phyloP scores from a whole-genome alignment of 768 basidiomycete genomes.

The Exidia glandulosa region DNA sequence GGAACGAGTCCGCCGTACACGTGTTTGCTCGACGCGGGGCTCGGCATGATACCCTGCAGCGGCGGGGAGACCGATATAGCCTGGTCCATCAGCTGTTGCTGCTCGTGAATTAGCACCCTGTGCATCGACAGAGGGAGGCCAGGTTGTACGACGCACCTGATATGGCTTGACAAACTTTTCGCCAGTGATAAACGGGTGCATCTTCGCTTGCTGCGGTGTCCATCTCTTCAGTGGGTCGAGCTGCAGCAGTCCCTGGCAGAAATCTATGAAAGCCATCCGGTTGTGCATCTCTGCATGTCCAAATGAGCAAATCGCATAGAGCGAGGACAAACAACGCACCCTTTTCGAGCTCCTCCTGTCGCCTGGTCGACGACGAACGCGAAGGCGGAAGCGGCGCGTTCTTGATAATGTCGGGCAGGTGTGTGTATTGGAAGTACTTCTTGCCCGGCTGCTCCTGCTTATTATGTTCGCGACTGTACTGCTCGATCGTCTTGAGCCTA shows the following conservation, averaged over 20 bases:
- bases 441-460: slow-evolving; percentile 96
- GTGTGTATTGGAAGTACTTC: slow-evolving; percentile 94
- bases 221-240: slow-evolving; percentile 92
- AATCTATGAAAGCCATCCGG: slow-evolving; percentile 91
- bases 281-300: slow-evolving; percentile 88
- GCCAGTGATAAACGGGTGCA: slow-evolving; percentile 97
- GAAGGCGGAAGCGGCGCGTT: slow-evolving; percentile 82
- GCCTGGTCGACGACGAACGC: slow-evolving; percentile 48
- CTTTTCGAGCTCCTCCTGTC: slow-evolving; percentile 78
- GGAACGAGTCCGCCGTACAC: slow-evolving; percentile 90
- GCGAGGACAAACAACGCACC: slow-evolving; percentile 33
- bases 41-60: slow-evolving; percentile 36
- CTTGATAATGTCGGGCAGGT: slow-evolving; percentile 91
- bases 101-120: neutral
- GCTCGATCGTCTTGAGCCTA: slow-evolving; percentile 81
- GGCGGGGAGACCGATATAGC: slow-evolving; percentile 12
- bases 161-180: slow-evolving; percentile 89
- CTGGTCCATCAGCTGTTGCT: neutral
- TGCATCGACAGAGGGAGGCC: neutral
- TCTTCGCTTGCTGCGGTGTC: slow-evolving; percentile 91
- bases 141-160: slow-evolving; percentile 41
- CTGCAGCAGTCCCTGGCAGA: slow-evolving; percentile 88
- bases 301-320: neutral
- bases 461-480: slow-evolving; percentile 91
- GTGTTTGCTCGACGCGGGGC: slow-evolving; percentile 35